phyloP scores from a whole-genome alignment of 2,329 filamentous ascomycete genomes.

The Exserohilum rostratum region DNA sequence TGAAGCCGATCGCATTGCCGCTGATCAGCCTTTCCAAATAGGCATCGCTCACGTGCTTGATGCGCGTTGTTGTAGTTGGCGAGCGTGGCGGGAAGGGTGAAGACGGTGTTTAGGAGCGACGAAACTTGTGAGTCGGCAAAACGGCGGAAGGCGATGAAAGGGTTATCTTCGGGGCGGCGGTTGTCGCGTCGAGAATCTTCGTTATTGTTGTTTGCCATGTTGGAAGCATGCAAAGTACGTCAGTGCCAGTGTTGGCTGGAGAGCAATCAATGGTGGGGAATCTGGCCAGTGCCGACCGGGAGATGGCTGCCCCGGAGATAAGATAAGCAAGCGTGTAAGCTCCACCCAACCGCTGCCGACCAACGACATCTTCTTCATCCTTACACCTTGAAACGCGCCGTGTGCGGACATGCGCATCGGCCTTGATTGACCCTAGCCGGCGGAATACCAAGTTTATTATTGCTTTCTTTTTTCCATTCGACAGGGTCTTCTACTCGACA shows the following conservation, averaged over 20 bases:
- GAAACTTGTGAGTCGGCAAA: slow-evolving; percentile 65
- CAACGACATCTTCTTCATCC: slow-evolving; percentile 9
- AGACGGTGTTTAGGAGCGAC: slow-evolving; percentile 60
- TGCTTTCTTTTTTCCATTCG: not conserved
- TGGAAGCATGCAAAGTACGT: slow-evolving; percentile 9
- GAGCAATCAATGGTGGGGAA: slow-evolving; percentile 13
- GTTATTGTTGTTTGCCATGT: slow-evolving; percentile 32
- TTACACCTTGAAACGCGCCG: slow-evolving; percentile 7
- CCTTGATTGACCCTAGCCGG: not conserved
- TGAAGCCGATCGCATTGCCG: slow-evolving; percentile 34
- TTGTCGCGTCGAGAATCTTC: slow-evolving; percentile 24
- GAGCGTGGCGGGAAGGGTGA: slow-evolving; percentile 47
- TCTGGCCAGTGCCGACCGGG: slow-evolving; percentile 15
- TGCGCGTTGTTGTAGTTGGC: slow-evolving; percentile 40
- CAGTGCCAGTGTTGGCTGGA: slow-evolving; percentile 1
- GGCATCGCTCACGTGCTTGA: slow-evolving; percentile 39
- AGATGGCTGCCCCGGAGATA: slow-evolving; percentile 17
- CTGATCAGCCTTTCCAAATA: slow-evolving; percentile 41
- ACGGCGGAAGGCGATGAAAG: slow-evolving; percentile 66
- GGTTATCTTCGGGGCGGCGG: slow-evolving; percentile 50
- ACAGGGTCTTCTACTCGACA: not conserved
- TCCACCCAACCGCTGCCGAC: too few species aligned
- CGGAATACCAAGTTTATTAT: not conserved
- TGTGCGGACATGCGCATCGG: not conserved
- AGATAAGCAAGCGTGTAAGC: too few species aligned